A percentile compares a stretch with the other conserved stretches of the same genome.
phyloP scores from a whole-genome alignment of 208 protist species.

The Crithidia brevicula region DNA sequence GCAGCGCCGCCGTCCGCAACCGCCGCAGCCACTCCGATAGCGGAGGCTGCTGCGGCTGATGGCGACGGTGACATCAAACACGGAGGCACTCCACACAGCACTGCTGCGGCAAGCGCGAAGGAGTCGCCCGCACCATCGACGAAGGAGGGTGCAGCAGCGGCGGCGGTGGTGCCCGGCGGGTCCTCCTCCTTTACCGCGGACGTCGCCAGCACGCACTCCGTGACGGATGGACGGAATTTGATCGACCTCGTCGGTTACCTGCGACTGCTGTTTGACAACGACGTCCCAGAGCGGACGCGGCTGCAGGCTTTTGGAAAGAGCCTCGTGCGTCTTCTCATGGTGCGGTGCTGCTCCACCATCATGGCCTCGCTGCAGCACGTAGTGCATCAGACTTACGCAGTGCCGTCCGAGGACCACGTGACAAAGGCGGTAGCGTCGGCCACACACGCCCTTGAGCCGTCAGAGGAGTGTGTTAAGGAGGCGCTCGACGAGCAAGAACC shows the following conservation, averaged over 20 bases:
- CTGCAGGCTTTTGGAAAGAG: slow-evolving; percentile 68
- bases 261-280: slow-evolving; percentile 51
- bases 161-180: not conserved
- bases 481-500: not conserved
- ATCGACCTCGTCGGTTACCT: slow-evolving; percentile 71
- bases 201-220: slow-evolving; percentile 1
- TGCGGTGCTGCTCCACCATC: slow-evolving; percentile 79
- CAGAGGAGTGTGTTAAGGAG: not conserved
- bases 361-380: slow-evolving; percentile 70
- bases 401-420: not conserved
- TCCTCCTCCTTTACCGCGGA: slow-evolving; percentile 36
- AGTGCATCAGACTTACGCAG: slow-evolving; percentile 49
- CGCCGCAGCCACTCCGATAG: not conserved
- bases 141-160: not conserved
- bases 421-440: not conserved
- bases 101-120: not conserved
- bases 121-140: not conserved
- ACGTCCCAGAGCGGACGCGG: slow-evolving; percentile 60
- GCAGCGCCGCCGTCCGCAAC: slow-evolving; percentile 4
- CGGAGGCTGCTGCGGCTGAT: not conserved
- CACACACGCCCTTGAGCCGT: not conserved
- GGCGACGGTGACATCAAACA: not conserved
- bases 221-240: slow-evolving; percentile 29
- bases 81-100: not conserved
- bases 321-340: slow-evolving; percentile 60